Percentiles rank a stretch among this genome's conserved stretches.
Conservation (phyloP, 768 basidiomycete species). For the Mycena venus region DNA sequence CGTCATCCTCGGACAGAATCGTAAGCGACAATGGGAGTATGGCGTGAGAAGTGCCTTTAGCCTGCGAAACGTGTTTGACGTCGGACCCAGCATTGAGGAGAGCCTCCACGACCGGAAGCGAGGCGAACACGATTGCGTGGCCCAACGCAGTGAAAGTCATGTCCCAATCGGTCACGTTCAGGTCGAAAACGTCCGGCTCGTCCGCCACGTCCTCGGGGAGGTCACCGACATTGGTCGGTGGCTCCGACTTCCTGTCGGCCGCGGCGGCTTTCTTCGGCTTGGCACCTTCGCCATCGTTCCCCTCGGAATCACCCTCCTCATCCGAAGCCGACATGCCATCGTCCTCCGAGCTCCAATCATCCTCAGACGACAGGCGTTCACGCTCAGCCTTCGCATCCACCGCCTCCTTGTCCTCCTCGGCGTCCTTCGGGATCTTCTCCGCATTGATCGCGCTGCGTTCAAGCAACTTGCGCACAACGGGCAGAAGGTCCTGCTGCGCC, state of each 20-base stretch:
- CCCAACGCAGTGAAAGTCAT: slow-evolving; percentile 64
- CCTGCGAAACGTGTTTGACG: slow-evolving; percentile 49
- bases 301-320: slow-evolving; percentile 34
- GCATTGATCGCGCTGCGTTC: slow-evolving; percentile 61
- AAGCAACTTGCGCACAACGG: slow-evolving; percentile 63
- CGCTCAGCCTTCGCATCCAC: slow-evolving; percentile 15
- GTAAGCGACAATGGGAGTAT: slow-evolving; percentile 55
- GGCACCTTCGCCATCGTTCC: slow-evolving; percentile 19
- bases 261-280: slow-evolving; percentile 18
- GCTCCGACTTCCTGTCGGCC: slow-evolving; percentile 22
- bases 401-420: slow-evolving; percentile 42
- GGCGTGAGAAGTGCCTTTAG: slow-evolving; percentile 36
- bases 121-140: slow-evolving; percentile 65
- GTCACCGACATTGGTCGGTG: slow-evolving; percentile 45
- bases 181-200: slow-evolving; percentile 67
- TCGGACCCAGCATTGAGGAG: slow-evolving; percentile 65
- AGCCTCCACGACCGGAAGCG: slow-evolving; percentile 57
- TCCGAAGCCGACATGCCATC: slow-evolving; percentile 37
- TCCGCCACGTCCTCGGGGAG: slow-evolving; percentile 64
- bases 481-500: slow-evolving; percentile 58
- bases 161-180: slow-evolving; percentile 72
- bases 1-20: slow-evolving; percentile 56
- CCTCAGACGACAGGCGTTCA: slow-evolving; percentile 58
- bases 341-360: slow-evolving; percentile 46
- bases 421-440: slow-evolving; percentile 41